Conservation (phyloP, 129 eudicot species). For the Calendula officinalis region DNA sequence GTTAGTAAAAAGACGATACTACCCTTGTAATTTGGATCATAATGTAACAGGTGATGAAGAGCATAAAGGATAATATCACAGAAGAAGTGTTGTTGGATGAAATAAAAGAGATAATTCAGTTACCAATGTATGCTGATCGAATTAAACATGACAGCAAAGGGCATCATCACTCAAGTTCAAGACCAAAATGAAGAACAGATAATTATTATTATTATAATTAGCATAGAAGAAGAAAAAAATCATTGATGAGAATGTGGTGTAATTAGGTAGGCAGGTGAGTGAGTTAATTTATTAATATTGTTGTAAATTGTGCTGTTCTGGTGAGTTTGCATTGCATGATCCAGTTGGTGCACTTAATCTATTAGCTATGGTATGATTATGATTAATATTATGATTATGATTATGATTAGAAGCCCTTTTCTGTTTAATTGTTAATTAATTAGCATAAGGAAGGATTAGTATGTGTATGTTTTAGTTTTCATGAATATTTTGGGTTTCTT, state of each 20-base stretch:
- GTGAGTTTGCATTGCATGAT: conserved; percentile 51
- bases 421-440: conserved; percentile 7
- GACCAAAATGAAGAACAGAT: conserved; percentile 52
- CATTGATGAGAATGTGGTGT: conserved; percentile 19
- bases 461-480: conserved; percentile 27
- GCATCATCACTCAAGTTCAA: conserved; percentile 43
- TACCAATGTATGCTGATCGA: conserved; percentile 86
- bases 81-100: conserved; percentile 69
- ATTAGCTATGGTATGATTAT: conserved; percentile 13
- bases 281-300: conserved; percentile 20
- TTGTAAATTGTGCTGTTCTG: conserved; percentile 47
- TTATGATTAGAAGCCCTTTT: conserved; percentile 10
- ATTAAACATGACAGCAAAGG: conserved; percentile 79
- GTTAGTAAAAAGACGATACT: conserved; percentile 1
- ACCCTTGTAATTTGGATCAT: neutral
- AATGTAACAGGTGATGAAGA: conserved; percentile 79
- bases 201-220: neutral
- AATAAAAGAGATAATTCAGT: conserved; percentile 58
- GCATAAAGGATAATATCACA: conserved; percentile 86
- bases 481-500: conserved; percentile 11
- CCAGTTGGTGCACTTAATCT: conserved; percentile 42
- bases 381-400: conserved; percentile 12
- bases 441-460: conserved; percentile 26
- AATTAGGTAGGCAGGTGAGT: conserved; percentile 31
- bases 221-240: conserved; percentile 9